A percentile compares a stretch with the other conserved stretches of the same genome.
Evolutionary conservation across 768 basidiomycete species (phyloP).

Genomic region (Xerocomus spinulosus): DNA sequence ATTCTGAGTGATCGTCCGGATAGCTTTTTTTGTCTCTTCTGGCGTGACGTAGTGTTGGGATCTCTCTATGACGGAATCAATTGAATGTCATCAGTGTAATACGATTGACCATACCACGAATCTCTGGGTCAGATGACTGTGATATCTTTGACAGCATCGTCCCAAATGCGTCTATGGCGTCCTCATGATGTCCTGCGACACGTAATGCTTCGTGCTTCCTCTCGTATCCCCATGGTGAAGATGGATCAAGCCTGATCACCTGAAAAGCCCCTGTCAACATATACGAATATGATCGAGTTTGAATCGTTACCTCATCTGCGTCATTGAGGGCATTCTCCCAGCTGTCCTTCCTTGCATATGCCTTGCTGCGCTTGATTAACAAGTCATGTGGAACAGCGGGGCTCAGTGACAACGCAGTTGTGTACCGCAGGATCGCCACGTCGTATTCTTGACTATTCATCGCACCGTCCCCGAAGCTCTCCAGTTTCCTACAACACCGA

Average conservation of each 20-base stretch:
- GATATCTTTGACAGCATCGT: too few relatives aligned
- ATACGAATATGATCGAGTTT: neutral
- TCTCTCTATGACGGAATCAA: too few relatives aligned
- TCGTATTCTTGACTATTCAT: neutral
- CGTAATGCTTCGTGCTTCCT: too few relatives aligned
- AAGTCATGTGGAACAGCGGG: neutral
- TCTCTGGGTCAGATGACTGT: too few relatives aligned
- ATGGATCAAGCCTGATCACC: neutral
- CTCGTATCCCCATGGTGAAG: too few relatives aligned
- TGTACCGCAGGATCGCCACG: conserved; percentile 5
- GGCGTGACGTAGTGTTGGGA: too few relatives aligned
- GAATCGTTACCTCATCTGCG: neutral
- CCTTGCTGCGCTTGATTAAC: conserved; percentile 8
- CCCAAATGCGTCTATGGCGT: too few relatives aligned
- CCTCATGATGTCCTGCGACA: too few relatives aligned
- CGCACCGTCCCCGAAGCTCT: neutral
- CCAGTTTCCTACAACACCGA: neutral
- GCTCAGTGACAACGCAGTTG: neutral
- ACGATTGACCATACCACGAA: too few relatives aligned
- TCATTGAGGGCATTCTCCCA: neutral
- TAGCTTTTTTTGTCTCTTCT: too few relatives aligned
- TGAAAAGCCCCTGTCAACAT: neutral
- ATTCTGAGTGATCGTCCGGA: too few relatives aligned
- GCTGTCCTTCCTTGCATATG: neutral
- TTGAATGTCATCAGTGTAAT: too few relatives aligned